These are phyloP conservation scores for Ascochyta viciae-villosae DNA, from an alignment of 2,329 filamentous ascomycete genomes.

Conservation along the genomic window DNA sequence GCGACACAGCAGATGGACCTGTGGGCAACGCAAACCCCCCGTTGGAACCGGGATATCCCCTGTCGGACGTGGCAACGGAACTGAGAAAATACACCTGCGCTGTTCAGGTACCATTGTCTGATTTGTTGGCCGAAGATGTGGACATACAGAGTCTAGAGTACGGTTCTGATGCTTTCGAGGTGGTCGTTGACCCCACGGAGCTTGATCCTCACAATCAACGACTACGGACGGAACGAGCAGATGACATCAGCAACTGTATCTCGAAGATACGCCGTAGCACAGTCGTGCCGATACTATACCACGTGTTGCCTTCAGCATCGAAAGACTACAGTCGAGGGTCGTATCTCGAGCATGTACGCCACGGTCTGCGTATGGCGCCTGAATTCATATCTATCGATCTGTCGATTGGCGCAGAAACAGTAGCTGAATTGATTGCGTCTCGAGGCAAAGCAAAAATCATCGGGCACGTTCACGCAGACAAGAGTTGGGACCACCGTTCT, in stretches of 20 bases:
- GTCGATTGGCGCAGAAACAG: slow-evolving; percentile 59
- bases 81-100: slow-evolving; percentile 71
- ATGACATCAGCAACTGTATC: slow-evolving; percentile 64
- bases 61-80: slow-evolving; percentile 67
- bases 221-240: slow-evolving; percentile 27
- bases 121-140: slow-evolving; percentile 60
- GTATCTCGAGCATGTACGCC: slow-evolving; percentile 65
- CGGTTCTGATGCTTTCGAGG: slow-evolving; percentile 72
- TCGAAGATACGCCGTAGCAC: slow-evolving; percentile 69
- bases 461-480: slow-evolving; percentile 59
- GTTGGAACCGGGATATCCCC: slow-evolving; percentile 69
- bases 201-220: slow-evolving; percentile 21
- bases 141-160: slow-evolving; percentile 71
- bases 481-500: slow-evolving; percentile 63
- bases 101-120: slow-evolving; percentile 66
- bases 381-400: slow-evolving; percentile 69
- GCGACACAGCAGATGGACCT: slow-evolving; percentile 49
- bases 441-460: slow-evolving; percentile 68
- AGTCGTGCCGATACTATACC: slow-evolving; percentile 58
- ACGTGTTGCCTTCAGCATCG: slow-evolving; percentile 39
- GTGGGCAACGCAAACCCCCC: slow-evolving; percentile 54
- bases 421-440: slow-evolving; percentile 59
- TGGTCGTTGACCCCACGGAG: slow-evolving; percentile 57
- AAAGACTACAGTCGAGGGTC: slow-evolving; percentile 37
- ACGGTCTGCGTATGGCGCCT: slow-evolving; percentile 67